Conservation (phyloP, 2,329 filamentous ascomycete species). For the Trichoderma hamatum region DNA sequence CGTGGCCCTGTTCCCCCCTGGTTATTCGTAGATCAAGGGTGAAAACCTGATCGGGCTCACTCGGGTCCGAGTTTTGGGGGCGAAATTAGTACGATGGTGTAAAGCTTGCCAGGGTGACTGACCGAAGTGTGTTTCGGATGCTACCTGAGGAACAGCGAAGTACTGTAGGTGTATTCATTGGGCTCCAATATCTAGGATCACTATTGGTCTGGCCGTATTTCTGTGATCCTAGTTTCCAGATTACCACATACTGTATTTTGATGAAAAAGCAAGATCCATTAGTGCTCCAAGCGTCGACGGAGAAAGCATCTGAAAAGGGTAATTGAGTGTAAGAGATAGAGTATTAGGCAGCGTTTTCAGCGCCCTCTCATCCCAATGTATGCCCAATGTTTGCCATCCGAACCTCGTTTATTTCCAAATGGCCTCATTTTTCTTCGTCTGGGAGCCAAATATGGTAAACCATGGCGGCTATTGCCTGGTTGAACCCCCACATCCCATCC, state of each 20-base stretch:
- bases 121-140: background rate
- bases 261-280: background rate
- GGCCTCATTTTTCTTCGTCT: background rate
- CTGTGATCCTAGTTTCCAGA: background rate
- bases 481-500: background rate
- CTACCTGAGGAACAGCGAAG: background rate
- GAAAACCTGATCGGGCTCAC: background rate
- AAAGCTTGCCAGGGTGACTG: background rate
- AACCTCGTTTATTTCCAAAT: background rate
- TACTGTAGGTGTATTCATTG: background rate
- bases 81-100: background rate
- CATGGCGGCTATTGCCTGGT: background rate
- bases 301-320: background rate
- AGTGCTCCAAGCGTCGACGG: background rate
- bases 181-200: constrained; percentile 8
- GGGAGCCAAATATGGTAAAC: background rate
- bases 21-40: background rate
- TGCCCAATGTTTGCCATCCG: background rate
- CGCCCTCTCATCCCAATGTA: background rate
- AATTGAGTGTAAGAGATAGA: constrained; percentile 3
- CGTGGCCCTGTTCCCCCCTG: background rate
- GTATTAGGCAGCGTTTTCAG: background rate
- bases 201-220: background rate
- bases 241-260: background rate
- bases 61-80: background rate